Evolutionary conservation across 2,329 filamentous ascomycete species (phyloP).

Genomic region (Claviceps pusilla): DNA sequence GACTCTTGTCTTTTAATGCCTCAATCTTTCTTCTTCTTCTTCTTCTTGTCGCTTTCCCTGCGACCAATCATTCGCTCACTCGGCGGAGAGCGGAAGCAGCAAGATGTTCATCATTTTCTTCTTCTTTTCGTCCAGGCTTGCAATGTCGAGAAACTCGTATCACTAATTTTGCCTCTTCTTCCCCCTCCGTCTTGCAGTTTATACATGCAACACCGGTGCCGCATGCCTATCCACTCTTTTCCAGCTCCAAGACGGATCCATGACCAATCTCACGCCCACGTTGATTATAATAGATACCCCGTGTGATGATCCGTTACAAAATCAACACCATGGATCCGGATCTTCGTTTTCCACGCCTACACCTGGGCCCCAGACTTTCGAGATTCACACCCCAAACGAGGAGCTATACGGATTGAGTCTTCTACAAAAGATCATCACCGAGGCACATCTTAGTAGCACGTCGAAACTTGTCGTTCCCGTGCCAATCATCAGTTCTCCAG

Average conservation of each 20-base stretch:
- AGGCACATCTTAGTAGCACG: constrained; percentile 40
- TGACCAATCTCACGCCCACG: constrained; percentile 39
- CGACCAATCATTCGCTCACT: not conserved
- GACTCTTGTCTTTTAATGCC: not conserved
- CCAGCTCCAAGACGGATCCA: constrained; percentile 35
- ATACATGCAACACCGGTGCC: constrained; percentile 37
- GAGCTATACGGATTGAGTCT: constrained; percentile 41
- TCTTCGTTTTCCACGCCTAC: constrained; percentile 32
- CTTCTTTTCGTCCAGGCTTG: not conserved
- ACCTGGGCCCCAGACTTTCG: constrained; percentile 18
- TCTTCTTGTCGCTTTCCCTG: not conserved
- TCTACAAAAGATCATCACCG: constrained; percentile 41
- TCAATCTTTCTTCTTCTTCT: not conserved
- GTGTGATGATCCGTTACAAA: constrained; percentile 30
- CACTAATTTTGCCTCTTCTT: constrained; percentile 8
- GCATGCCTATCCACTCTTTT: constrained; percentile 39
- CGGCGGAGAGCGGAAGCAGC: not conserved
- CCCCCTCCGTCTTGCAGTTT: constrained; percentile 23
- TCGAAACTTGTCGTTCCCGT: constrained; percentile 43
- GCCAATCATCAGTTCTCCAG: constrained; percentile 32
- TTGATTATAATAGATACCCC: constrained; percentile 43
- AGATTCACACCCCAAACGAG: constrained; percentile 28
- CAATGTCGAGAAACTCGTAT: not conserved
- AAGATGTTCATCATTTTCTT: not conserved
- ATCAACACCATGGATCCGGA: constrained; percentile 18